These are phyloP conservation scores for Phlebiopsis gigantea DNA, from an alignment of 768 basidiomycete species.

Conservation along the genomic window DNA sequence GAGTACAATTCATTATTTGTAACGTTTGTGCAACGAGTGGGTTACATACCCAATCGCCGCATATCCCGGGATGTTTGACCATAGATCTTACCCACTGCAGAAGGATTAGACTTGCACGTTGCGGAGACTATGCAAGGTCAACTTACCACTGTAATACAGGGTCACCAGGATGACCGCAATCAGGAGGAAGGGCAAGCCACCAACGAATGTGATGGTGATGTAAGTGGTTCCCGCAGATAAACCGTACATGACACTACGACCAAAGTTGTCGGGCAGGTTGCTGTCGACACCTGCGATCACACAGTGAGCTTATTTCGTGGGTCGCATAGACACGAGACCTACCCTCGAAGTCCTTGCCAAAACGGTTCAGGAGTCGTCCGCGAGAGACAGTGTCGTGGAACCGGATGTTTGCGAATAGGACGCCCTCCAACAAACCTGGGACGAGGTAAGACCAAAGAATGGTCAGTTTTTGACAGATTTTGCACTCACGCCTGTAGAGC, in stretches of 20 bases:
- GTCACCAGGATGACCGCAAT: conserved; percentile 49
- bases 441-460: too few relatives aligned
- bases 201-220: conserved; percentile 69
- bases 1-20: neutral
- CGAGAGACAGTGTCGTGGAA: conserved; percentile 92
- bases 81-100: conserved; percentile 45
- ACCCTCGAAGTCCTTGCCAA: conserved; percentile 89
- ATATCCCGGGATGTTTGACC: conserved; percentile 86
- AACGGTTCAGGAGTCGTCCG: conserved; percentile 76
- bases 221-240: conserved; percentile 71
- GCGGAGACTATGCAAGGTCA: neutral
- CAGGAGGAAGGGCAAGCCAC: conserved; percentile 70
- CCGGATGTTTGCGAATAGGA: conserved; percentile 83
- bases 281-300: conserved; percentile 68
- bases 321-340: neutral
- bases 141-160: conserved; percentile 69
- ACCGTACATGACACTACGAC: conserved; percentile 65
- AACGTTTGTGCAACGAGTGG: too few relatives aligned
- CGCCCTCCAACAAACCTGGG: conserved; percentile 61
- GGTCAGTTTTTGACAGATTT: too few relatives aligned
- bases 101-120: conserved; percentile 34
- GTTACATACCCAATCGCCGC: conserved; percentile 60
- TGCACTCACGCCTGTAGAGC: conserved; percentile 59
- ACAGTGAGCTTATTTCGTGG: neutral
- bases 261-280: conserved; percentile 78